Evolutionary conservation across 2,329 filamentous ascomycete genomes (phyloP), one percentile per base, ranked within the genome.

Genomic region (Penicillium sp.): DNA sequence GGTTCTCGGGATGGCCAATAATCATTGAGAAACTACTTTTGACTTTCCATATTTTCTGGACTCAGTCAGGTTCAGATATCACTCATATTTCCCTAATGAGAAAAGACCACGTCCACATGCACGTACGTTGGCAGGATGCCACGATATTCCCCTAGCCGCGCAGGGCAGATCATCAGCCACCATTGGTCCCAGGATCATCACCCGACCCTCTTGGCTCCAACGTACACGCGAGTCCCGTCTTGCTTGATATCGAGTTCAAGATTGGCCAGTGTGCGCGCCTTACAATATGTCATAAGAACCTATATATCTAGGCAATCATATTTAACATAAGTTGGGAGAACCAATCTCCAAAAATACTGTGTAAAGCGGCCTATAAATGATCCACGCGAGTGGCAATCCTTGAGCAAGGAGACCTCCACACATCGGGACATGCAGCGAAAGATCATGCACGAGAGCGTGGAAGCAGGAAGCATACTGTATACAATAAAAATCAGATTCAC

Each of bases 161-260:
- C 25, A 10, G 33, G 43, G 45, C 13, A 42, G 27, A 42, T 48
- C 45, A 16, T 12, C 13, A 27, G 31, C 14, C 33, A 25, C 28
- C 35, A 22, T 41, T 42, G 33, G 45, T 25, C 38, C 22, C 31
- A 43, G 39, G 22, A 25, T 25, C 22, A 43, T 48, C 38, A 40
- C 42, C 45, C 42, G 45, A 36, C 45, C 27, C 33, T 48, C 39
- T 48, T 39, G 45, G 45, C 39, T 43, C 39, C 45, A 31, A 42
- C 18, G 19, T 30, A 41, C 42, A 28, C 30, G 36, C 31, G n/a
- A 22, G 42, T 7, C n/a, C n/a, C n/a, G n/a, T n/a, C 30, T 25
- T 25, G 22, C 22, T 6, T 7, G 22, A 19, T 38, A 38, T 45
- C 16, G 3, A 6, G 2, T 28, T 44, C 5, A 25, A 25, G 29